Conservation (phyloP, 805 yeast species). For the Ogataea dorogensis region DNA sequence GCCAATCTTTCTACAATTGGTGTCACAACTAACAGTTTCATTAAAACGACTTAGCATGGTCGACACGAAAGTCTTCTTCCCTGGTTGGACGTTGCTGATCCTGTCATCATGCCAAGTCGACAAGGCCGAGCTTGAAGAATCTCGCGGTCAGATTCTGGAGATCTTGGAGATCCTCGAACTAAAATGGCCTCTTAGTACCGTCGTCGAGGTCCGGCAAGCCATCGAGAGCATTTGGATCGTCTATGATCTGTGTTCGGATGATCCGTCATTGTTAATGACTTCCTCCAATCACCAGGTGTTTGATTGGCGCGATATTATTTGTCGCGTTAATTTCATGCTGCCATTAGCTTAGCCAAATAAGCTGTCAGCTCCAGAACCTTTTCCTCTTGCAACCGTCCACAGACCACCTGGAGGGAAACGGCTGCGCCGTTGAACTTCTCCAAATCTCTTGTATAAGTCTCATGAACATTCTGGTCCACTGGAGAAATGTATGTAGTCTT, state of each 20-base stretch:
- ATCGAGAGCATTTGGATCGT: conserved; percentile 32
- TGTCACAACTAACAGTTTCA: conserved; percentile 12
- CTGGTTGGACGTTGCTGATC: conserved; percentile 34
- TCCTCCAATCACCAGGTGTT: conserved; percentile 3
- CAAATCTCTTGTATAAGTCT: conserved; percentile 38
- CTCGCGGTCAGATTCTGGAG: conserved; percentile 20
- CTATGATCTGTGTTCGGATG: conserved; percentile 22
- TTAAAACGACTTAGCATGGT: conserved; percentile 14
- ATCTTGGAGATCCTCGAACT: conserved; percentile 21
- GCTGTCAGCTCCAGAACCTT: conserved; percentile 51
- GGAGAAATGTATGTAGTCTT: conserved; percentile 34
- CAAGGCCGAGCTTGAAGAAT: conserved; percentile 11
- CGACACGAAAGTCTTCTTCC: conserved; percentile 24
- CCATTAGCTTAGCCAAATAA: conserved; percentile 33
- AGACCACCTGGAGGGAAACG: conserved; percentile 60
- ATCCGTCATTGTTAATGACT: conserved; percentile 8
- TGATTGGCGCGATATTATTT: conserved; percentile 33
- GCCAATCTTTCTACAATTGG: conserved; percentile 3
- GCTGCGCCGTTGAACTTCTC: conserved; percentile 52
- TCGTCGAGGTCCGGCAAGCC: conserved; percentile 22
- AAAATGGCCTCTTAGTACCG: conserved; percentile 32
- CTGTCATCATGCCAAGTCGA: conserved; percentile 20
- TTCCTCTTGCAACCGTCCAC: conserved; percentile 58
- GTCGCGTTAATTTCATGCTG: conserved; percentile 24
- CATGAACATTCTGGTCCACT: conserved; percentile 45